Conservation (phyloP, 768 basidiomycete species). For the Glaciozyma antarctica region DNA sequence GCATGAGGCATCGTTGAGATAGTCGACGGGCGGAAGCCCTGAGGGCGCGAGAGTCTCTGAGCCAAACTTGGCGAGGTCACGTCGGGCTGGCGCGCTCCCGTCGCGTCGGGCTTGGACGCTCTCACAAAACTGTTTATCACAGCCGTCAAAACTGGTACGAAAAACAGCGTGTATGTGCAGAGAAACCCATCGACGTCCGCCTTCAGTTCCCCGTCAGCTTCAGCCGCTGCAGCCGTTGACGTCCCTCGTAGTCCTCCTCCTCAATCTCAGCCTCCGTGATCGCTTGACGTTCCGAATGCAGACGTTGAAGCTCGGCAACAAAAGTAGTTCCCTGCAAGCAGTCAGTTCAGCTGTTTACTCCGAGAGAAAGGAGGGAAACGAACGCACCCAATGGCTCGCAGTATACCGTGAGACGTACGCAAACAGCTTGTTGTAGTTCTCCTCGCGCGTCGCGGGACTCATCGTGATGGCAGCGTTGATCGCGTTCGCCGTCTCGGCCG, state of each 20-base stretch:
- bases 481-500: conserved; percentile 95
- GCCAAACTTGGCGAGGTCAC: too few relatives aligned
- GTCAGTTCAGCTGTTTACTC: background rate
- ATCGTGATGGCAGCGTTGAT: conserved; percentile 91
- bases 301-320: conserved; percentile 19
- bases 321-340: conserved; percentile 11
- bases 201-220: too few relatives aligned
- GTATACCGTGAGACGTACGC: conserved; percentile 92
- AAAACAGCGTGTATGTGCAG: too few relatives aligned
- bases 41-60: too few relatives aligned
- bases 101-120: too few relatives aligned
- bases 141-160: too few relatives aligned
- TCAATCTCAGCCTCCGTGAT: conserved; percentile 18
- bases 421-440: conserved; percentile 91
- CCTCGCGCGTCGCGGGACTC: conserved; percentile 67
- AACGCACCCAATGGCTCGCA: conserved; percentile 63
- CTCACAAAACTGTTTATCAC: too few relatives aligned
- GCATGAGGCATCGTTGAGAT: too few relatives aligned
- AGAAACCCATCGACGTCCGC: too few relatives aligned
- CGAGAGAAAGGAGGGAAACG: background rate
- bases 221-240: too few relatives aligned
- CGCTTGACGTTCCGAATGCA: conserved; percentile 16
- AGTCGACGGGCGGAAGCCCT: too few relatives aligned
- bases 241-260: background rate
- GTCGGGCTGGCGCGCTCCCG: too few relatives aligned